Evolutionary conservation across 1,284 basidiomycete species (phyloP).

Genomic region (Laetiporus sulphureus): DNA sequence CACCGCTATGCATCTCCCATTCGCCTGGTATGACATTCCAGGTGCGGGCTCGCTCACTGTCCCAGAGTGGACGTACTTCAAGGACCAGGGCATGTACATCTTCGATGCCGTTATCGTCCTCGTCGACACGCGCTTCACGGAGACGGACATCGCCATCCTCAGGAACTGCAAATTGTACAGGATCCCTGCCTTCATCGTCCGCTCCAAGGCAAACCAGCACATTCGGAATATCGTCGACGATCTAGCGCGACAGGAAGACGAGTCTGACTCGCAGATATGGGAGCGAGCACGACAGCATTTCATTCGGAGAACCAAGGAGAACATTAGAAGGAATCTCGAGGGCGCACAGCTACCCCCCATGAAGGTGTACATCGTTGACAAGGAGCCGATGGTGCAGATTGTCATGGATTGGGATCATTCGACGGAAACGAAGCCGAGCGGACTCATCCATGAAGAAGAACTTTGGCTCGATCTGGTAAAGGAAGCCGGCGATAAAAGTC

Average conservation of each 20-base stretch:
- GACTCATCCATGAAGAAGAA: no score
- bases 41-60: slow-evolving; percentile 1
- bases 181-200: neutral
- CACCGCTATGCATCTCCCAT: neutral
- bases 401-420: no score
- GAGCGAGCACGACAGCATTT: neutral
- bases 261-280: neutral
- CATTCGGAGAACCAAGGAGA: neutral
- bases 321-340: neutral
- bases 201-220: neutral
- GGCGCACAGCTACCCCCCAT: neutral
- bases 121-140: slow-evolving; percentile 1
- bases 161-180: neutral
- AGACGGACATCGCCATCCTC: neutral
- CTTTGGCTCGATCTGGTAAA: no score
- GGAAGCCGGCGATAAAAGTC: no score
- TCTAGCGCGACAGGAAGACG: neutral
- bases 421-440: no score
- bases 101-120: slow-evolving; percentile 1
- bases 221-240: neutral
- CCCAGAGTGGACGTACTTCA: slow-evolving; percentile 6
- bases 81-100: neutral
- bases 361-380: neutral
- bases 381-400: neutral
- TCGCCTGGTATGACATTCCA: slow-evolving; percentile 5